Percentiles rank a stretch among this genome's conserved stretches.
Conservation (phyloP, 768 basidiomycete species). For the Amanita fuliginea region DNA sequence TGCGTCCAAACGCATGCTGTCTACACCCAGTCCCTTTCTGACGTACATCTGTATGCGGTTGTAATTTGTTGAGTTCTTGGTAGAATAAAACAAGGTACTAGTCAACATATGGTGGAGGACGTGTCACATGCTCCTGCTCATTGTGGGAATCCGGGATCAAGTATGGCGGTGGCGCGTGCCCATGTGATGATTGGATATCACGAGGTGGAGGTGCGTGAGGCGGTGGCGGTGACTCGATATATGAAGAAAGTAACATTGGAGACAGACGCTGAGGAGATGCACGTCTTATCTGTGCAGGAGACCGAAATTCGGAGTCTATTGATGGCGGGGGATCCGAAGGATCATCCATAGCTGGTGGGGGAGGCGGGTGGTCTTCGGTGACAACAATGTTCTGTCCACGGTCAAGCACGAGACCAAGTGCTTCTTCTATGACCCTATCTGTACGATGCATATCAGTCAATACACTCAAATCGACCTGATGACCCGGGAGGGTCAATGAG, state of each 20-base stretch:
- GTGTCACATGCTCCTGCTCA: constrained; percentile 40
- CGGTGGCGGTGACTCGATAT: constrained; percentile 20
- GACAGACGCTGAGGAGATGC: constrained; percentile 22
- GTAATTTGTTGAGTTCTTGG: constrained; percentile 2
- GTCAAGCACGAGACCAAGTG: constrained; percentile 47
- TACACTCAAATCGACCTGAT: constrained; percentile 59
- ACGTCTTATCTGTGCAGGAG: constrained; percentile 27
- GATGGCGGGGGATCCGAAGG: constrained; percentile 83
- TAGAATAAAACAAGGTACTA: constrained; percentile 12
- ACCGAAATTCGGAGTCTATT: constrained; percentile 71
- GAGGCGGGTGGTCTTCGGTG: constrained; percentile 39
- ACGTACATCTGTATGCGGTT: constrained; percentile 1
- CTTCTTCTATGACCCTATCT: constrained; percentile 37
- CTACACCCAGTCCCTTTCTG: neutral
- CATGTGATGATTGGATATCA: constrained; percentile 28
- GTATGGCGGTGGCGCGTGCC: constrained; percentile 74
- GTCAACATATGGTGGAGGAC: constrained; percentile 58
- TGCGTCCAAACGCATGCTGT: neutral
- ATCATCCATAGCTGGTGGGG: constrained; percentile 78
- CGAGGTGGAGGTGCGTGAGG: constrained; percentile 20
- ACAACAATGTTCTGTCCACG: constrained; percentile 29
- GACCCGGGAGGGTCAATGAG: constrained; percentile 56
- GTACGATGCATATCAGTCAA: constrained; percentile 49
- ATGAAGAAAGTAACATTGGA: constrained; percentile 20
- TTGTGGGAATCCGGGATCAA: constrained; percentile 39